Base-by-base conservation (phyloP, 2,329 filamentous ascomycete species). In the Pestalotiopsis sp. region DNA sequence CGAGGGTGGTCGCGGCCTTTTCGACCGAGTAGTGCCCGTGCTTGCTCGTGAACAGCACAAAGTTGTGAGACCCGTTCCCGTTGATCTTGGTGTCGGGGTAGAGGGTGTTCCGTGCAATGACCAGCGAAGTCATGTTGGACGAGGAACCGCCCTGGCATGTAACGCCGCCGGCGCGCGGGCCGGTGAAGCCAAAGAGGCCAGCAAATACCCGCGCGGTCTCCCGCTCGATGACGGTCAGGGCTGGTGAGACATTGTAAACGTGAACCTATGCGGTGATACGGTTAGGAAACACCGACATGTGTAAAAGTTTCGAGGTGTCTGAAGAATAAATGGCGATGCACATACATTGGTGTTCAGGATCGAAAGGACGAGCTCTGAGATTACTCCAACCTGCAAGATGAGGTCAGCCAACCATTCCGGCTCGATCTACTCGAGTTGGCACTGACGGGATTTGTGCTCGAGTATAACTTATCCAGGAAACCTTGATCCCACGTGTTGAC, bases 401-500 rank as follows among this genome's bases (percentile, higher is more conserved):
- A 25, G 11, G 20, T 59, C 23, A 59, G 57, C 57, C 3, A 31
- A 23, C n/a, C 3, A 17, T 52, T 23, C 2, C 20, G 38, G 49
- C 17, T 25, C 14, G 39, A 23, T 13, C 14, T 31, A 12, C 7
- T 12, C 31, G 9, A 17, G 20, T 14, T 13, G 27, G 27, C 2
- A 80, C 87, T 69, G 76, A 92, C 91, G 57, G 95, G 92, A 76
- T 96, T 96, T 52, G 93, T 97, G 72, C 91, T 92, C n/a, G 92
- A 90, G 80, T 98, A 98, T 20, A 98, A 85, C 82, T 99, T 98
- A 81, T 98, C 95, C 76, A 98, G 82, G 81, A 98, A 99, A 12
- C 95, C 95, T 80, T 97, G 95, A 76, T 97, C 93, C 93, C 95
- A 98, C n/a, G 95, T 98, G 81, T 99, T 99, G 76, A 98, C 95